Evolutionary conservation across 2,329 filamentous ascomycete species (phyloP), one percentile per base, ranked within the genome.

Genomic region (Penicillium sp.): DNA sequence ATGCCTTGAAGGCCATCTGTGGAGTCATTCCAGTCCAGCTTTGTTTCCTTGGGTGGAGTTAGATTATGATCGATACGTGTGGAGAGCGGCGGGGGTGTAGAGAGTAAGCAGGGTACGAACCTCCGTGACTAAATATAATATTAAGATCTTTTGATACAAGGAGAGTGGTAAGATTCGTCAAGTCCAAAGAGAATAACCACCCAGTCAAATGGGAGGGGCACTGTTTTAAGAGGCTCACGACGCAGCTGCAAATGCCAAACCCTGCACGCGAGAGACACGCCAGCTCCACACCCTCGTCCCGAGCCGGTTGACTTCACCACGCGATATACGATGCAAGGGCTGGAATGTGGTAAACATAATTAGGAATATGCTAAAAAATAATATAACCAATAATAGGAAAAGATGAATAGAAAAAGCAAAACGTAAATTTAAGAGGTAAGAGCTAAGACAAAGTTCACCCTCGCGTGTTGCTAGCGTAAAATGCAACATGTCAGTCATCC

Each of bases 1-100:
- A 71, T 71, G 25, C 67, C 68, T 41, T 71, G 70, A 6, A 73
- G 68, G 40, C 68, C 57, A 58, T 72, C 68, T 46, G 50, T 57
- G 25, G 62, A 60, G 46, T 65, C 55, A 15, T 58, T 58, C 67
- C 68, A 70, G 32, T 32, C 51, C 45, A 50, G 48, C 47, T 53
- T 47, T 50, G 46, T 35, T 53, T 45, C 54, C 56, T 50, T 18
- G 18, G 3, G 34, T 16, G 39, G 38, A 46, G 31, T 39, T 52
- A 53, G 45, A 27, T 29, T 46, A 48, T 46, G 40, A 31, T 45
- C 15, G 27, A 32, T 52, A 37, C 15, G 32, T 32, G 23, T 52
- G n/a, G 35, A 48, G 44, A 25, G 29, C 18, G 18, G 16, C 18
- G 18, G 18, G 39, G 21, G 39, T 25, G 23, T 6, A 34, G n/a